phyloP scores from a whole-genome alignment of 139 green algal genomes.

The Asterochloris sp. region DNA sequence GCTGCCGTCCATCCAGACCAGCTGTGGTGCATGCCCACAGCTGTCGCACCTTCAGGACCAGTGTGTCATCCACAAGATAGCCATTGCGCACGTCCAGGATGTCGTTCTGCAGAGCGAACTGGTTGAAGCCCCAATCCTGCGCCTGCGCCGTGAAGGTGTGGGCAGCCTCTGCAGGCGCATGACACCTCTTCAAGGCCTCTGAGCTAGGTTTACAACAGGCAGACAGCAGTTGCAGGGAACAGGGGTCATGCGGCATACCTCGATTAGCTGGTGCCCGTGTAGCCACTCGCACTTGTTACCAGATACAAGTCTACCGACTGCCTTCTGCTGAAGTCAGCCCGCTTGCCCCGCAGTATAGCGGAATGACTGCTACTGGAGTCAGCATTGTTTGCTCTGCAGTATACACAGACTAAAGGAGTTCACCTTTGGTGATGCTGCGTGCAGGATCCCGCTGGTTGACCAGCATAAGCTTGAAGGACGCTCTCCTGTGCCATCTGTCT shows the following conservation, averaged over 20 bases:
- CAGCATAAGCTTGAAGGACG: slow-evolving; percentile 76
- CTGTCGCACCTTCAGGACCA: slow-evolving; percentile 43
- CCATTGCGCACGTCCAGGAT: slow-evolving; percentile 52
- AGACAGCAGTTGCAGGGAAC: background rate
- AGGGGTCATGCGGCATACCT: background rate
- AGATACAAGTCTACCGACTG: background rate
- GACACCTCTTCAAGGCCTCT: background rate
- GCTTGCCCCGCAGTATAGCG: too few species aligned
- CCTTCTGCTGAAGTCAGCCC: background rate
- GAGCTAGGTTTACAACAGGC: background rate
- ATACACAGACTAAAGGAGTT: slow-evolving; percentile 48
- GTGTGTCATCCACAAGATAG: slow-evolving; percentile 60
- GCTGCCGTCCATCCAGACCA: too few species aligned
- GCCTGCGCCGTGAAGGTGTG: slow-evolving; percentile 3
- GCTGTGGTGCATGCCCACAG: too few species aligned
- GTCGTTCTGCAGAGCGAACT: slow-evolving; percentile 68
- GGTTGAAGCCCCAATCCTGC: slow-evolving; percentile 70
- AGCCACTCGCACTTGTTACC: too few species aligned
- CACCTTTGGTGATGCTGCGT: slow-evolving; percentile 59
- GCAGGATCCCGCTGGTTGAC: slow-evolving; percentile 61
- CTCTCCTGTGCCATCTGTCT: slow-evolving; percentile 52
- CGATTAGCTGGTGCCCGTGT: background rate
- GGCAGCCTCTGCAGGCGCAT: slow-evolving; percentile 10
- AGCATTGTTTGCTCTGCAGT: slow-evolving; percentile 54
- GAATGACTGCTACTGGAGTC: too few species aligned